Base-by-base conservation (phyloP, 2,329 filamentous ascomycete genomes). In the Xylariaceae sp. region DNA sequence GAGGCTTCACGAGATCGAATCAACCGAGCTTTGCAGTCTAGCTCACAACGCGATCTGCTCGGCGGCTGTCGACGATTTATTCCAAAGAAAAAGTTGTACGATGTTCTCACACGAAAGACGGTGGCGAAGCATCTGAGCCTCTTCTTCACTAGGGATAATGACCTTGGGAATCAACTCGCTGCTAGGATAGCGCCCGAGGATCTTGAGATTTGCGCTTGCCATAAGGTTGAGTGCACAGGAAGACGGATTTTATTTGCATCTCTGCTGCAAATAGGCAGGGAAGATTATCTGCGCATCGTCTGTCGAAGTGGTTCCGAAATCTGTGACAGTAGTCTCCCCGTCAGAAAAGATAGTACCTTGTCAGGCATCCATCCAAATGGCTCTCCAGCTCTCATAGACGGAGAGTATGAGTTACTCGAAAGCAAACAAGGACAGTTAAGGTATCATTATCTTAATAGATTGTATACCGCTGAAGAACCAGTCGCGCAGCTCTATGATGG, bases 191-290 rank as follows among this genome's bases (percentile, higher is more conserved):
- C 39, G 12, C 46, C 46, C 13, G 33, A n/a, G 11, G 6, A 45
- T 17, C 41, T 38, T 28, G 13, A 18, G n/a, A n/a, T 6, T 0
- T 56, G 53, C n/a, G 31, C 41, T 31, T 56, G 53, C 18, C 4
- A 33, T 3, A 13, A 50, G 13, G 7, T 13, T 5, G 22, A 31
- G 16, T 58, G 55, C 16, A 56, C 55, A 11, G 55, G 55, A 40
- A 50, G 40, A 12, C 47, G 55, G 39, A 42, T 58, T 14, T 47
- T 58, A 4, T 44, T 58, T 39, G 55, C 53, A n/a, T 39, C 45
- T 5, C n/a, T 55, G 13, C 17, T 56, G 16, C 47, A 28, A 33
- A 50, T 58, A 12, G 50, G 41, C n/a, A 53, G 31, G 40, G 53
- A 51, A 34, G 33, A 45, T 19, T 19, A 33, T 22, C 48, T 58